Evolutionary conservation across 1,284 basidiomycete species (phyloP), one percentile per base, ranked within the genome.

Genomic region (Tranzscheliella williamsii): DNA sequence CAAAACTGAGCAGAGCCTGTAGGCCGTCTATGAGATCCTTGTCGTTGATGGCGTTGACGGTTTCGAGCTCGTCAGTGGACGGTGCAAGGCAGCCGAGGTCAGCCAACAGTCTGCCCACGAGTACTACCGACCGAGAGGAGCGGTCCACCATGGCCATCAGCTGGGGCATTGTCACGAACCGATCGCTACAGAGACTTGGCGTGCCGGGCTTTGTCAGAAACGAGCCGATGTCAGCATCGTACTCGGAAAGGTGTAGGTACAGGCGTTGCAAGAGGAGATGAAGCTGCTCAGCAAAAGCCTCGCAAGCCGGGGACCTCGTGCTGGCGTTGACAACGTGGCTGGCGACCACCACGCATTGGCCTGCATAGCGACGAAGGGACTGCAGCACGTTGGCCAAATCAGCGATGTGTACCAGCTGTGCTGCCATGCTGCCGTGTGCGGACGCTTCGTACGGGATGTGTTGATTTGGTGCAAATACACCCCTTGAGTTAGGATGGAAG

Each of bases 271-370:
- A 46, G 13, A 64, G n/a, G 13, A 21, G n/a, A 30, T 49, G 45
- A 2, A 64, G 22, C 30, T 54, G 42, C 17, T 64, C 61, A 8
- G 61, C 55, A 16, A 58, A 57, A 9, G 61, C 61, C 39, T 64
- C 54, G 13, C 54, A 37, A 1, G 54, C 58, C 2, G 58, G 48
- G 20, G 57, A 50, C 9, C 57, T 30, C 18, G 57, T 61, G 0
- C 49, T 27, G 9, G 43, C 57, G 26, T 54, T 43, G 11, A 54
- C 51, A 3, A 51, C 43, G 3, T 46, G 42, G 13, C 54, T 48
- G 26, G 47, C 47, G 43, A 50, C 44, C 15, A 39, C 27, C 5
- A 61, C 18, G 13, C 46, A 40, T 2, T 7, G 21, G 11, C 24
- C 17, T 30, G 42, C 57, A 23, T 50, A 61, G 27, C 24, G 7